Percentiles rank a stretch among this genome's conserved stretches.
phyloP scores from a whole-genome alignment of 2,329 filamentous ascomycete species.

The Aureobasidium lini region DNA sequence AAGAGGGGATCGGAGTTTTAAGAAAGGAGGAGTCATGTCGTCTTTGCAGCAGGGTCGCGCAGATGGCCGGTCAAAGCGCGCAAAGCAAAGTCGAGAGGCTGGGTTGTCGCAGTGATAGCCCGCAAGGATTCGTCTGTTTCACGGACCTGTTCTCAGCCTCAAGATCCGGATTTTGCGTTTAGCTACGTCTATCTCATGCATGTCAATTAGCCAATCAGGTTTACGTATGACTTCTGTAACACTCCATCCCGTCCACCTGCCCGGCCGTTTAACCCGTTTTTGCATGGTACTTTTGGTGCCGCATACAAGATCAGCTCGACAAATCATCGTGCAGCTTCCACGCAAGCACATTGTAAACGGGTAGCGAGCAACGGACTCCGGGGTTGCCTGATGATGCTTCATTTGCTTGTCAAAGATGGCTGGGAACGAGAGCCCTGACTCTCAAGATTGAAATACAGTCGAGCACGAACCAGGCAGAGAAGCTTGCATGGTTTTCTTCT shows the following conservation, averaged over 20 bases:
- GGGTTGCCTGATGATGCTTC: not conserved
- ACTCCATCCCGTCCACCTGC: not conserved
- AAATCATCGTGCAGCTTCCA: not conserved
- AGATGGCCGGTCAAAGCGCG: constrained; percentile 1
- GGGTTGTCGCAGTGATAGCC: constrained; percentile 10
- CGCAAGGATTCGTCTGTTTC: constrained; percentile 3
- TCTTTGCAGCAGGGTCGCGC: not conserved
- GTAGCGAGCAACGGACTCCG: constrained; percentile 3
- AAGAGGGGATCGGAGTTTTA: not conserved
- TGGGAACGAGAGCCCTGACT: not conserved
- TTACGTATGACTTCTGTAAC: not conserved
- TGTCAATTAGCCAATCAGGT: not conserved
- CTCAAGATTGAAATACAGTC: not conserved
- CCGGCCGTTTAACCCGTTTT: not conserved
- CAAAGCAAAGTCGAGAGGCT: constrained; percentile 1
- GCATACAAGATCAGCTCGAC: not conserved
- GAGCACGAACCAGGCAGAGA: not conserved
- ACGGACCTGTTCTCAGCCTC: constrained; percentile 11
- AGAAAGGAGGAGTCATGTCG: not conserved
- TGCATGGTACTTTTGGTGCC: constrained; percentile 2
- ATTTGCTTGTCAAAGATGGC: constrained; percentile 2
- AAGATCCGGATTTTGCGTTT: constrained; percentile 10
- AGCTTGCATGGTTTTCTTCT: not conserved
- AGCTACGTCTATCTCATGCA: constrained; percentile 7
- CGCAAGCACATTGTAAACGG: not conserved